Evolutionary conservation across 1,284 basidiomycete genomes (phyloP), one percentile per base, ranked within the genome.

Genomic region (Wallemia hederae): DNA sequence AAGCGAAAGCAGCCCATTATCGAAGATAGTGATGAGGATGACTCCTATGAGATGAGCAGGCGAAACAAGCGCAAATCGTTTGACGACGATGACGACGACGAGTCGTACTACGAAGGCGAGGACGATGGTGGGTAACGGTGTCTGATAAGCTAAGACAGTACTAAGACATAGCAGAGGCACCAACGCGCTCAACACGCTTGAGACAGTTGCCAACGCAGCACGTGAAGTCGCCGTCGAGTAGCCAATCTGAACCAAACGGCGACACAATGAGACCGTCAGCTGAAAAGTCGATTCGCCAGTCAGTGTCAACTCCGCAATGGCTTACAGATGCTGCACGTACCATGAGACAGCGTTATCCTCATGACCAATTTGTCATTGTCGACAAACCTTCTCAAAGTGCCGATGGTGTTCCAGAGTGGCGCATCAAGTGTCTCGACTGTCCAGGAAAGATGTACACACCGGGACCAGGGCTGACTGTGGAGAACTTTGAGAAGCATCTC

Each of bases 401-500:
- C 22, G 39, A 22, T n/a, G 39, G n/a, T 15, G 5, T n/a, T 49
- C 39, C 11, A 49, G 86, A 91, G 69, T 97, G 91, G 90, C 78
- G 90, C 24, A 78, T 96, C 67, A 90, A 87, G 70, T 98, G 92
- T 71, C 69, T 82, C 62, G 92, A 97, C 70, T 97, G 92, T 71
- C 88, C 88, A 64, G 70, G 69, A 27, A 67, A 90, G 82, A 72
- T 97, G 61, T 98, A 97, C 75, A 90, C 84, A 65, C 82, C 88
- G 27, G 92, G 92, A 27, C 87, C 87, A 1, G 84, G 78, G n/a
- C 82, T 92, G 71, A 83, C 83, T 15, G 73, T 97, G 60, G 77
- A 77, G 62, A 96, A 96, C 71, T 98, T 91, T 67, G 85, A 90
- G 68, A 83, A 96, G 25, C 92, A 98, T 72, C 73, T 96, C 62